Conservation (phyloP, 768 basidiomycete species). For the Phylloporus sp. region DNA sequence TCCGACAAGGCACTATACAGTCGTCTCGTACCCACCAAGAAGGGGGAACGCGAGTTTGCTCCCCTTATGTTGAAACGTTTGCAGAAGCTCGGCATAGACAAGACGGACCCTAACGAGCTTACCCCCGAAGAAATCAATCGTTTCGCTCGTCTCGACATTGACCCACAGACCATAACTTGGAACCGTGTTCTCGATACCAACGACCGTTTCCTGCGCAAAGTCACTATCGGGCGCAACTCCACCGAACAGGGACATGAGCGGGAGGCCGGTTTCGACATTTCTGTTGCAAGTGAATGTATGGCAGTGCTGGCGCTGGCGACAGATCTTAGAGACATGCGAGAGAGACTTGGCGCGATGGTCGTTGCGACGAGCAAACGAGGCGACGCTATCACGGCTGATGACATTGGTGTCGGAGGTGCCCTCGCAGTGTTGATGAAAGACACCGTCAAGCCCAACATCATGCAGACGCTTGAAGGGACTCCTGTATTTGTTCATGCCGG, state of each 20-base stretch:
- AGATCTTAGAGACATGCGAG: slow-evolving; percentile 84
- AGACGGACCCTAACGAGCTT: slow-evolving; percentile 87
- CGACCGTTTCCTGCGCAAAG: slow-evolving; percentile 92
- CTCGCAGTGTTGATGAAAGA: slow-evolving; percentile 98
- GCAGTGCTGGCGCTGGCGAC: slow-evolving; percentile 92
- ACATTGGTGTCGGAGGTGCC: slow-evolving; percentile 91
- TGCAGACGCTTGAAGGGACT: slow-evolving; percentile 98
- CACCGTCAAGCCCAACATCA: slow-evolving; percentile 97
- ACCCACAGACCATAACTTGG: slow-evolving; percentile 91
- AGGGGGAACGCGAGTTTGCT: slow-evolving; percentile 91
- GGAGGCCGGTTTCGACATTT: slow-evolving; percentile 91
- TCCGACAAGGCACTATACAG: slow-evolving; percentile 92
- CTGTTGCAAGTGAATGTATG: slow-evolving; percentile 98
- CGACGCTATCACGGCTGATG: slow-evolving; percentile 91
- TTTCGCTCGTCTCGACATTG: slow-evolving; percentile 90
- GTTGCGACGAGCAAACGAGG: slow-evolving; percentile 90
- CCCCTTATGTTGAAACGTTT: slow-evolving; percentile 95
- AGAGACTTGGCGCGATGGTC: slow-evolving; percentile 93
- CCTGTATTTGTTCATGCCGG: slow-evolving; percentile 99
- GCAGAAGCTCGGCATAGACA: slow-evolving; percentile 90
- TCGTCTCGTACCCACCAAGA: slow-evolving; percentile 88
- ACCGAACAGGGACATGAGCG: slow-evolving; percentile 90
- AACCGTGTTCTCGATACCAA: slow-evolving; percentile 96
- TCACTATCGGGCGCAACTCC: slow-evolving; percentile 84
- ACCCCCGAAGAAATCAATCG: slow-evolving; percentile 87